Evolutionary conservation across 148 eudicot genomes (phyloP), one percentile per base, ranked within the genome.

Genomic region (Drosera capensis): DNA sequence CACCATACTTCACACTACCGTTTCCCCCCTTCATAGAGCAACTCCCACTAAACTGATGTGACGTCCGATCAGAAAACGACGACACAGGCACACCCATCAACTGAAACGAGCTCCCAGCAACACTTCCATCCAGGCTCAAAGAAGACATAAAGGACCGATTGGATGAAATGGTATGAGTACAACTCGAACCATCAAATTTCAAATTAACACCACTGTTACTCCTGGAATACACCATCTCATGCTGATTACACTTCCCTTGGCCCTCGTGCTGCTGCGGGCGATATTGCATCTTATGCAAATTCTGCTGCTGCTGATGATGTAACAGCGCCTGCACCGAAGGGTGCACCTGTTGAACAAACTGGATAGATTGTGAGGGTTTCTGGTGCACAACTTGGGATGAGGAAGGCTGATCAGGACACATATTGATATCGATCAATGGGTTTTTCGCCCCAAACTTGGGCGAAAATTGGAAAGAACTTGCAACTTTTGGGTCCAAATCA

Each of bases 121-220:
- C 64, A 38, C 67, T 70, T 19, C 63, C 70, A 40, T 74, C 80
- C 63, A 74, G 45, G 47, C 75, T 75, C 41, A 75, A 46, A 25
- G 73, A 67, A 0, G 76, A 71, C 8, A 64, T 51, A 62, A 75
- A 67, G 7, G 80, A 74, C 58, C 65, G 63, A 38, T 56, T 74
- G 3, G 76, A 67, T 40, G 80, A 71, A 55, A 66, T 40, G 12
- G 72, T 59, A 1, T 56, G 68, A 26, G 23, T 51, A 65, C 66
- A 47, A 48, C 47, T 74, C 4, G 72, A 59, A 34, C 69, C 58
- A 34, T 63, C 71, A 39, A 70, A 70, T 18, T 70, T 74, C 61
- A 69, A 31, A 31, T 69, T 73, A 2, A 69, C 17, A 30, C 68
- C 55, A 51, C 57, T 54, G 23, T 54, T 67, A 30, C 29, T 48